phyloP scores from a whole-genome alignment of 2,329 filamentous ascomycete genomes.

The Trichoderma sp. region DNA sequence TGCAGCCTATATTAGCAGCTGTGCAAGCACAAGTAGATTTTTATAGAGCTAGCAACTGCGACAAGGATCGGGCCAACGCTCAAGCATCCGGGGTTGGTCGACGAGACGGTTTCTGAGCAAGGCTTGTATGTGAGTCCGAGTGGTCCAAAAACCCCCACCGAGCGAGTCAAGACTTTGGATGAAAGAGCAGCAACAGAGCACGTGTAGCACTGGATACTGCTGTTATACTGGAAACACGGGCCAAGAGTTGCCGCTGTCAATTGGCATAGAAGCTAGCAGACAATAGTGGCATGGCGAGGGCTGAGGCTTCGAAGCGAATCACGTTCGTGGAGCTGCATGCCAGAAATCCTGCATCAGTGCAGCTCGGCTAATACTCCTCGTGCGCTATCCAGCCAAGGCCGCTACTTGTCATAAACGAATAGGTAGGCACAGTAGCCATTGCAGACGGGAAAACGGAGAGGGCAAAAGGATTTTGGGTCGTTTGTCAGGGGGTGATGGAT shows the following conservation, averaged over 20 bases:
- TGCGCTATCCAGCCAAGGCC: neutral
- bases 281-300: constrained; percentile 1
- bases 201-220: neutral
- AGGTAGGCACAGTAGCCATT: too few species aligned
- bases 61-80: neutral
- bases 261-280: neutral
- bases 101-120: neutral
- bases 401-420: neutral
- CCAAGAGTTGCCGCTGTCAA: neutral
- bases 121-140: neutral
- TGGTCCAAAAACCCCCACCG: constrained; percentile 1
- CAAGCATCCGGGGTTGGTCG: neutral
- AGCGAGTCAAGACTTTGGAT: constrained; percentile 11
- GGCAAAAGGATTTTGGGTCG: neutral
- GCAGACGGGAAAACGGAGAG: neutral
- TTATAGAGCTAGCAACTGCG: neutral
- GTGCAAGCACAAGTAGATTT: neutral
- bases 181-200: neutral
- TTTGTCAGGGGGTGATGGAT: neutral
- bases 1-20: neutral
- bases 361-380: constrained; percentile 5
- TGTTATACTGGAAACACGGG: neutral
- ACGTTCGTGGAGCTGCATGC: constrained; percentile 23
- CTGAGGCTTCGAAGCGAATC: constrained; percentile 12
- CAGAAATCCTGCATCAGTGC: constrained; percentile 13